Percentiles rank a stretch among this genome's conserved stretches.
Conservation (phyloP, 1,139 yeast genomes). For the Zygoascus sp. region DNA sequence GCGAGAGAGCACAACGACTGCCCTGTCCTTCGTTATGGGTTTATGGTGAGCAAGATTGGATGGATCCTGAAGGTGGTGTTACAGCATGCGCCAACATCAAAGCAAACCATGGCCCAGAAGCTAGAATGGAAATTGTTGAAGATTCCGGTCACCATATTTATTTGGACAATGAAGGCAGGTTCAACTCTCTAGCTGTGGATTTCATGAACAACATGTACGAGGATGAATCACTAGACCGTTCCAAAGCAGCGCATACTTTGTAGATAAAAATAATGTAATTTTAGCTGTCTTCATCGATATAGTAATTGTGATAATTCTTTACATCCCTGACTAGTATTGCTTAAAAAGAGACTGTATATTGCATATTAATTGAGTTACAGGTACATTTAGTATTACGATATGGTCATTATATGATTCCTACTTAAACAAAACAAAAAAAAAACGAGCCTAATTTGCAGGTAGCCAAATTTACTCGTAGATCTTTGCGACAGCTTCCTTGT, state of each 20-base stretch:
- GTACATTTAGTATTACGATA: not conserved
- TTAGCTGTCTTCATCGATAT: too few relatives aligned
- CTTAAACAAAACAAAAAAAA: not conserved
- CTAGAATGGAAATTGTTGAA: slow-evolving; percentile 44
- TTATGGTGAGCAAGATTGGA: slow-evolving; percentile 84
- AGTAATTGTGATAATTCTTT: too few relatives aligned
- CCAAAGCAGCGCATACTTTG: too few relatives aligned
- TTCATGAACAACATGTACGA: slow-evolving; percentile 30
- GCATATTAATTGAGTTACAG: too few relatives aligned
- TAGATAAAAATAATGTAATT: too few relatives aligned
- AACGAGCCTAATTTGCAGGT: not conserved
- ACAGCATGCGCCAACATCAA: slow-evolving; percentile 44
- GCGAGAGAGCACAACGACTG: slow-evolving; percentile 51
- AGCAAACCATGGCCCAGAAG: slow-evolving; percentile 28
- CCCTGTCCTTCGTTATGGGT: slow-evolving; percentile 45
- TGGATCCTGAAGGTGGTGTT: slow-evolving; percentile 72
- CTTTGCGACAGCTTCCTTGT: slow-evolving; percentile 32
- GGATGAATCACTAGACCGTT: not conserved
- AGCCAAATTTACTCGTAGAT: slow-evolving; percentile 12
- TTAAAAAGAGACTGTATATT: too few relatives aligned
- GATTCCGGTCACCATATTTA: slow-evolving; percentile 77
- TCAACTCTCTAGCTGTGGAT: slow-evolving; percentile 47
- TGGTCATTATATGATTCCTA: not conserved
- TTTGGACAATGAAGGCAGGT: slow-evolving; percentile 64
- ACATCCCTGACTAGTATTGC: too few relatives aligned